Base-by-base conservation (phyloP, 2,329 filamentous ascomycete genomes). In the Aureobasidium sp. region DNA sequence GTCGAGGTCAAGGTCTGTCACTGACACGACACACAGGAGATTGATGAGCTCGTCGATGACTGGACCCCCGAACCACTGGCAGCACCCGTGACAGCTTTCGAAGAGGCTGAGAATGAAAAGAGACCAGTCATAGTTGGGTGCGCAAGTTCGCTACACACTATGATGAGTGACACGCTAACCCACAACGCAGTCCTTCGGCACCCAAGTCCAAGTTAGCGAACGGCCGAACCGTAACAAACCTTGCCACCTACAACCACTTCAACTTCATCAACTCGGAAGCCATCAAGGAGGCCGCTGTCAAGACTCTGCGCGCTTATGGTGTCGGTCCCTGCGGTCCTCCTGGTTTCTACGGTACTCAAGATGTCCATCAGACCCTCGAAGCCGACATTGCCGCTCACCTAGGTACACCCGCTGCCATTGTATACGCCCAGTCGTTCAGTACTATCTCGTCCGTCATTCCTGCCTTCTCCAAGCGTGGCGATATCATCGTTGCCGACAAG, bases 401-500 rank as follows among this genome's bases (percentile, higher is more conserved):
- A 29, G 94, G 94, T 27, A 90, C 90, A 1, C 86, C 92, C 61
- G 87, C 88, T 36, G 95, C 91, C 72, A 97, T 99, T 68, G 87
- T 99, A 64, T 99, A 99, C 72, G 90, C 94, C 0, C 94, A 99
- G 73, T 88, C 92, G 4, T 97, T 99, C 73, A 96, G 90, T 29
- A 97, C 94, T 44, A 95, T 97, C 64, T 92, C 90, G n/a, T 93
- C 89, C 72, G 92, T 97, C 25, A 97, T 99, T 65, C 95, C 94
- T 0, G 89, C 92, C 1, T 99, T 99, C 73, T 96, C 90, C 73
- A 99, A 99, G 80, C 85, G 94, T 70, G 94, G 94, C 56, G 94
- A 99, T 74, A 90, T 97, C 71, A 97, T 99, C 69, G 90, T 99
- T 60, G 94, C 91, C 45, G 94, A 99, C 77, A 89, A 89, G 67